Conservation (phyloP, 306 rosid genomes). For the Geum urbanum region DNA sequence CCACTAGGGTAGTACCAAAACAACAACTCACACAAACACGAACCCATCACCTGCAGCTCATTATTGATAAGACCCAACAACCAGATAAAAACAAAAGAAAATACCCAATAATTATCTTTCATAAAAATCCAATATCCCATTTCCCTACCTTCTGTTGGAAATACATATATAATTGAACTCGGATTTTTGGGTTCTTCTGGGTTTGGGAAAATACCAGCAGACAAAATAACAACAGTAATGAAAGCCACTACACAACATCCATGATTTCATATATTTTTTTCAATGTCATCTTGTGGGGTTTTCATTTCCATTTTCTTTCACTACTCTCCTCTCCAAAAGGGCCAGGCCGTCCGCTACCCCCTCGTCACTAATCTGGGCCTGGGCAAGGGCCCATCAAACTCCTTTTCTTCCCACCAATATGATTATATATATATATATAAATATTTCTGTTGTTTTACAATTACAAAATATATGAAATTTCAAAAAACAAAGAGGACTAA, state of each 20-base stretch:
- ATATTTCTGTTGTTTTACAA: conserved; percentile 39
- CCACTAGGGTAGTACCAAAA: neutral
- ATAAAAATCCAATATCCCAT: conserved; percentile 13
- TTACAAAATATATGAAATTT: conserved; percentile 32
- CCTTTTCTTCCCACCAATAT: neutral
- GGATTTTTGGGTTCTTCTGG: neutral
- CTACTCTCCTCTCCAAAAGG: conserved; percentile 46
- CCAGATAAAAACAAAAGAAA: conserved; percentile 8
- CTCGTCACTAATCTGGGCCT: conserved; percentile 54
- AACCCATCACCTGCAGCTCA: conserved; percentile 18
- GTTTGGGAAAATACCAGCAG: neutral
- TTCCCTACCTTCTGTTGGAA: neutral
- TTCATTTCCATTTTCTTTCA: neutral
- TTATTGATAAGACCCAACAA: conserved; percentile 34
- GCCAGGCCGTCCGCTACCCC: conserved; percentile 47
- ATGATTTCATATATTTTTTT: neutral
- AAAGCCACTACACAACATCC: neutral
- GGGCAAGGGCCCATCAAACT: conserved; percentile 23
- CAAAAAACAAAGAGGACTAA: conserved; percentile 27
- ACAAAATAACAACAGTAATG: neutral
- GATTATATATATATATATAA: neutral
- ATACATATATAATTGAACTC: neutral
- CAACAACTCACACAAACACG: conserved; percentile 32
- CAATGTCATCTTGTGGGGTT: conserved; percentile 26
- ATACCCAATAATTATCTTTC: neutral